Base-by-base conservation (phyloP, 2,329 filamentous ascomycete genomes). In the Xylaria sp. region DNA sequence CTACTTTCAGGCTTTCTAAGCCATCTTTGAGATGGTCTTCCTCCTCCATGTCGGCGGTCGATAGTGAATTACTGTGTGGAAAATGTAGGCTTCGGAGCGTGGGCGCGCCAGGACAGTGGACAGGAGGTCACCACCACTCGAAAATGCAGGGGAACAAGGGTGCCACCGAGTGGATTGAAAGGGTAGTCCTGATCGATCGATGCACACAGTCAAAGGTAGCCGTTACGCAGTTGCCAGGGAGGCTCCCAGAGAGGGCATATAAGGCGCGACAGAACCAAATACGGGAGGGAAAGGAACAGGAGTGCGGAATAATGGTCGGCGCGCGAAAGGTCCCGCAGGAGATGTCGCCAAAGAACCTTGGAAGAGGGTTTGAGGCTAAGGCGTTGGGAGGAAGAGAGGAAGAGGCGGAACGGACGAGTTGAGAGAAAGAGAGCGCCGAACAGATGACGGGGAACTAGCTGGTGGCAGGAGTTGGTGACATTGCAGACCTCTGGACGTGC, bases 1-100 rank as follows among this genome's bases (percentile, higher is more conserved):
- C 82, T 60, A 82, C 78, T 75, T 82, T 84, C 67, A 84, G 78
- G 72, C 79, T 78, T 74, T 83, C 82, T 78, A 84, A 66, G 65
- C 74, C 77, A 66, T 76, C 72, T 61, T 77, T 71, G 6, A 77
- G 67, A 59, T 66, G 73, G 28, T 78, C 76, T 65, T 77, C 76
- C 51, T 78, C 77, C 69, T 77, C 77, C 77, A 79, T 79, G n/a
- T 63, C 71, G 70, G 58, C 63, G 60, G 49, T 65, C 28, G 69
- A 53, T 23, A 59, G 38, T 59, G 42, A 33, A 10, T 33, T 6
- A 36, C 61, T 33, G 49, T 57, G 40, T 53, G 38, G 56, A 49
- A 36, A 46, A 64, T 33, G n/a, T 11, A 56, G 59, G 59, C 20
- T 63, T 65, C 60, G 64, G 40, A 53, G 54, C 33, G 44, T 36